Evolutionary conservation across 768 basidiomycete species (phyloP).

Genomic region (Russula dissimulans): DNA sequence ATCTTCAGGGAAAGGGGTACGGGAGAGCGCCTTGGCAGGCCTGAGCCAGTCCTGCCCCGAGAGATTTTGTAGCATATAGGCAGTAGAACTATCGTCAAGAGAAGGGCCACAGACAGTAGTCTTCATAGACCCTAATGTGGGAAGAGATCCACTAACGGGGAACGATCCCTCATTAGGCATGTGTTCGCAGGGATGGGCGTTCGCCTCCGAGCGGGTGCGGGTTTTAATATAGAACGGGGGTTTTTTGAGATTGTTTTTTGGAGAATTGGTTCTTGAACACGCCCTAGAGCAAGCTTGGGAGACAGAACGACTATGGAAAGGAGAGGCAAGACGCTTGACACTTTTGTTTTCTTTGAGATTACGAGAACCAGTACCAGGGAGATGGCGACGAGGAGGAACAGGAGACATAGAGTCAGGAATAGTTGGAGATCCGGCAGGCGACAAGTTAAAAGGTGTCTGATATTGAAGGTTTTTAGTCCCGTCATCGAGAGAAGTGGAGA

Average conservation of each 20-base stretch:
- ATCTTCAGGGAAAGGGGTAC: constrained; percentile 18
- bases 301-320: constrained; percentile 38
- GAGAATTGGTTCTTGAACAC: constrained; percentile 16
- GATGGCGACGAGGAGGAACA: constrained; percentile 30
- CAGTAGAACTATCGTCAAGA: not conserved
- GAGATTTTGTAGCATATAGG: constrained; percentile 14
- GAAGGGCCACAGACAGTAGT: not conserved
- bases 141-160: constrained; percentile 9
- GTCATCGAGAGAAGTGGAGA: constrained; percentile 15
- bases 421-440: constrained; percentile 18
- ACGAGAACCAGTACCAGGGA: constrained; percentile 33
- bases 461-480: constrained; percentile 20
- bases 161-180: not conserved
- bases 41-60: constrained; percentile 25
- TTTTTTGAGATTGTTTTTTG: constrained; percentile 17
- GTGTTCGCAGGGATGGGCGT: not conserved
- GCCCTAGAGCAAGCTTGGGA: constrained; percentile 34
- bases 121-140: constrained; percentile 3
- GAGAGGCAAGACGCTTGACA: constrained; percentile 31
- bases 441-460: constrained; percentile 19
- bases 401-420: constrained; percentile 35
- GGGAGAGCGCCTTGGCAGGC: constrained; percentile 24
- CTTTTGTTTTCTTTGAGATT: constrained; percentile 33
- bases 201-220: constrained; percentile 32
- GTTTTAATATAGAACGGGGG: constrained; percentile 28